Base-by-base conservation (phyloP, 1,284 basidiomycete genomes). In the Porogramme epimiltina region DNA sequence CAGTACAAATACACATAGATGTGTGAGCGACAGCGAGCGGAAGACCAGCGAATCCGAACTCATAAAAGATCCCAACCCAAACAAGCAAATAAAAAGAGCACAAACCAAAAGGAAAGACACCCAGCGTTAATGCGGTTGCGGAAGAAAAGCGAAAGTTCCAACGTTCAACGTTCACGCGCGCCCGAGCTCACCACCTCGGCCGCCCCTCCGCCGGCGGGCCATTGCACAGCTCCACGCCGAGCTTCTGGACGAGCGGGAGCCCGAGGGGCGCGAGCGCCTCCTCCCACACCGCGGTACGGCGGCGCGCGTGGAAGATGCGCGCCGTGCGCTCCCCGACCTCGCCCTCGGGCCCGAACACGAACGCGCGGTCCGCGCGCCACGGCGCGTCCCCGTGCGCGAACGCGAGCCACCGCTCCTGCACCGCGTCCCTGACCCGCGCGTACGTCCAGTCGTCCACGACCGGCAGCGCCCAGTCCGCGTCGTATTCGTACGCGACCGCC, bases 331-430 rank as follows among this genome's bases (percentile, higher is more conserved):
- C 83, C 36, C 85, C 85, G 1, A 77, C 78, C 70, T 87, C 85
- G 41, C 83, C 85, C 62, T 87, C 85, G 0, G 84, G 84, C 8
- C 84, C 85, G 61, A 87, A 89, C n/a, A 90, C 86, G 65, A 78
- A 89, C 47, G 88, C 78, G 64, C 80, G 83, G 49, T 82, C 78
- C 52, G 78, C 78, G 51, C 71, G 72, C 87, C 88, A 90, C 2
- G 87, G 87, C 16, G 73, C 74, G 64, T 86, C 80, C 4, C 86
- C 87, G 62, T 86, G 68, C 4, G 87, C 86, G 56, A 90, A 90
- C n/a, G 80, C 62, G 22, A 90, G 75, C 87, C 87, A 90, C 36
- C 80, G 75, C 55, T 79, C 76, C 65, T 90, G 88, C 45, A 90
- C 78, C 23, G 82, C 74, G 55, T 88, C 81, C 16, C 85, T 77